Evolutionary conservation across 2,329 filamentous ascomycete species (phyloP).

Genomic region (Periconia digitata): DNA sequence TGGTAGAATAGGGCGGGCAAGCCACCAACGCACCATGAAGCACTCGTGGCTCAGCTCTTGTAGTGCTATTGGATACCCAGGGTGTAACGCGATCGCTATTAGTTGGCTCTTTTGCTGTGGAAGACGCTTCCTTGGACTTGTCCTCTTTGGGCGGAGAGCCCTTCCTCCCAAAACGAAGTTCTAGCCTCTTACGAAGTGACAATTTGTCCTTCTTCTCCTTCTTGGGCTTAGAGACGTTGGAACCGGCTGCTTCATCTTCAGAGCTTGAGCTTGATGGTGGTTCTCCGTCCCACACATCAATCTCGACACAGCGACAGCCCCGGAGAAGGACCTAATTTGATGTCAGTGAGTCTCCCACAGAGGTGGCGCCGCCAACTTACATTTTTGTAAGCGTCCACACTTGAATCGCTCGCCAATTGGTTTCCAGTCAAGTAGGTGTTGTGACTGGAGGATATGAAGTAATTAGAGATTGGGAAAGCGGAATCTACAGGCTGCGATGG

Average conservation of each 20-base stretch:
- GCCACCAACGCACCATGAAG: conserved; percentile 63
- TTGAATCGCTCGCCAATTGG: conserved; percentile 77
- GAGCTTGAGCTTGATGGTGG: conserved; percentile 45
- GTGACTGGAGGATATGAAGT: conserved; percentile 93
- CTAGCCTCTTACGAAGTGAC: conserved; percentile 39
- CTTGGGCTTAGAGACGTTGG: conserved; percentile 20
- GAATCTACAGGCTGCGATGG: conserved; percentile 55
- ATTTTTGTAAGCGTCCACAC: conserved; percentile 74
- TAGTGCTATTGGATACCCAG: conserved; percentile 34
- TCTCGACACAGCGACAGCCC: conserved; percentile 88
- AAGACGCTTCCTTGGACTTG: conserved; percentile 15
- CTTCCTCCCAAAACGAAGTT: conserved; percentile 34
- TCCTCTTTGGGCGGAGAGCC: conserved; percentile 22
- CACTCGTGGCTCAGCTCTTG: conserved; percentile 69
- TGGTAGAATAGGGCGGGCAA: neutral
- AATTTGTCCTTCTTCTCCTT: conserved; percentile 30
- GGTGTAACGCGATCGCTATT: conserved; percentile 25
- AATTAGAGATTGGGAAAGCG: conserved; percentile 75
- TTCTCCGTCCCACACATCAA: conserved; percentile 88
- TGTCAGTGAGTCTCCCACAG: neutral
- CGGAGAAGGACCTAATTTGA: conserved; percentile 66
- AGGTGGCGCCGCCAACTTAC: conserved; percentile 54
- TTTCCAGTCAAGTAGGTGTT: conserved; percentile 91
- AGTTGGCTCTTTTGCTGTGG: conserved; percentile 7
- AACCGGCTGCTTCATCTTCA: conserved; percentile 31